A percentile compares a stretch with the other conserved stretches of the same genome.
Conservation (phyloP, 1,139 yeast genomes). For the Kodamaea sp. region DNA sequence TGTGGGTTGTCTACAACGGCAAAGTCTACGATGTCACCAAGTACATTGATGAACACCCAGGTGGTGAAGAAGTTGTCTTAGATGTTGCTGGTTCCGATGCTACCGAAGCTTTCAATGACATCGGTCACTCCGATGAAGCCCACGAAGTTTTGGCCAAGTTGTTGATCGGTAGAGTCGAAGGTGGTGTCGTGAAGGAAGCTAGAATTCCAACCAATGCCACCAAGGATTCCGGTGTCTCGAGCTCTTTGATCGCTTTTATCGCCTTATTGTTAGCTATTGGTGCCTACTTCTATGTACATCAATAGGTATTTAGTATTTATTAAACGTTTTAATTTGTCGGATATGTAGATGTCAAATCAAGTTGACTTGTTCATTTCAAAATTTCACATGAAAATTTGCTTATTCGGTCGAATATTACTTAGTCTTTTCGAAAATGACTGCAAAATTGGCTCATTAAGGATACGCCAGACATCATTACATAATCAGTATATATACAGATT, state of each 20-base stretch:
- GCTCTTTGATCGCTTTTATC: slow-evolving; percentile 24
- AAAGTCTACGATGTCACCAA: slow-evolving; percentile 82
- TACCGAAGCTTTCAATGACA: slow-evolving; percentile 90
- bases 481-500: not conserved
- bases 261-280: slow-evolving; percentile 16
- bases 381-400: too few species aligned
- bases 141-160: slow-evolving; percentile 67
- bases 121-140: slow-evolving; percentile 98
- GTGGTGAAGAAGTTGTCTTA: slow-evolving; percentile 94
- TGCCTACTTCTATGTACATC: slow-evolving; percentile 15
- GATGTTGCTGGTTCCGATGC: slow-evolving; percentile 94
- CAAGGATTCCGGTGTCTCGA: slow-evolving; percentile 25
- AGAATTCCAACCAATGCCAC: slow-evolving; percentile 19
- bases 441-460: not conserved
- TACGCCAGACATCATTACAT: slow-evolving; percentile 1
- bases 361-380: too few species aligned
- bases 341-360: too few species aligned
- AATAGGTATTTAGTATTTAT: slow-evolving; percentile 6
- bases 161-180: slow-evolving; percentile 60
- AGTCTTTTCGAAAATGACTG: too few species aligned
- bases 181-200: slow-evolving; percentile 36
- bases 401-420: too few species aligned
- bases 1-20: slow-evolving; percentile 89
- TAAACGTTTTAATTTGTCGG: not conserved
- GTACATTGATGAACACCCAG: slow-evolving; percentile 95